Evolutionary conservation across 306 rosid species (phyloP).

Genomic region (Arachis hypogaea): DNA sequence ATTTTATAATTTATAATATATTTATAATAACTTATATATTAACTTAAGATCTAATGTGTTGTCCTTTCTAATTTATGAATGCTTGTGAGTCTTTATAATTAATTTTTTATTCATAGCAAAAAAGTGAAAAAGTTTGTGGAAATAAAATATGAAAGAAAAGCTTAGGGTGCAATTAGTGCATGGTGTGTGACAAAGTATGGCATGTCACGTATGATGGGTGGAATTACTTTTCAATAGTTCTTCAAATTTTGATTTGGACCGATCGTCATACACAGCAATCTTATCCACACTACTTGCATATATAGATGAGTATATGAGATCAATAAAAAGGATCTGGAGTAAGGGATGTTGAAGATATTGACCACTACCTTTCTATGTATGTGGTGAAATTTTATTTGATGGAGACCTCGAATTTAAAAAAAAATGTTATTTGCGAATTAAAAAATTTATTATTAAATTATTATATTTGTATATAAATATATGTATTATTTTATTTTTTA

Average conservation of each 20-base stretch:
- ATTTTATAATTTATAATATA: no score
- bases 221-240: conserved; percentile 25
- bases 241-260: conserved; percentile 7
- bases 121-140: neutral
- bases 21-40: no score
- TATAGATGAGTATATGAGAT: neutral
- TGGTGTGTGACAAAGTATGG: conserved; percentile 21
- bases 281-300: conserved; percentile 17
- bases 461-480: no score
- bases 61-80: no score
- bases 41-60: no score
- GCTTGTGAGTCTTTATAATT: no score
- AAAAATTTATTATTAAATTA: no score
- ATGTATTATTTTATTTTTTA: no score
- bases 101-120: neutral
- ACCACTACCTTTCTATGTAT: neutral
- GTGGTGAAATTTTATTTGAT: neutral
- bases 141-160: conserved; percentile 17
- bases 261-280: conserved; percentile 21
- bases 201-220: conserved; percentile 5
- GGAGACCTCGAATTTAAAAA: neutral
- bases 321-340: neutral
- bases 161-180: neutral
- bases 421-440: no score
- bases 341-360: neutral